These are phyloP conservation scores for Wickerhamomyces sp. DNA, from an alignment of 1,139 yeast species.

Conservation along the genomic window DNA sequence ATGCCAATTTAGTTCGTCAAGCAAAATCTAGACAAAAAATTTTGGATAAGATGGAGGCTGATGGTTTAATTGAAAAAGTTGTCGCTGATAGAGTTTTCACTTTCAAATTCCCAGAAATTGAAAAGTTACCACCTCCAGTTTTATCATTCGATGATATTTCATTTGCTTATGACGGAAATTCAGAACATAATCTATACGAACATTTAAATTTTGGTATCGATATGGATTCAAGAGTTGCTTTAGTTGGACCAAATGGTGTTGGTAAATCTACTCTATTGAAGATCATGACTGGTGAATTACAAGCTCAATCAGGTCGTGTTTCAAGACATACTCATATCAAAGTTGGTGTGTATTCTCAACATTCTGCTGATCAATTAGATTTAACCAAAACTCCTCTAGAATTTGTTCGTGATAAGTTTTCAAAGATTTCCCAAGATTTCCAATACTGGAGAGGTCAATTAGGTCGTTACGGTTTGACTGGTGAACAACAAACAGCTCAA, in stretches of 20 bases:
- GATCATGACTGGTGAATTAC: constrained; percentile 91
- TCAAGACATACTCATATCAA: constrained; percentile 96
- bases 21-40: constrained; percentile 99
- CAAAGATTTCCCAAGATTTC: constrained; percentile 89
- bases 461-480: constrained; percentile 97
- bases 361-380: constrained; percentile 97
- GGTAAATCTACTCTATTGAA: constrained; percentile 96
- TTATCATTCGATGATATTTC: constrained; percentile 93
- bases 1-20: constrained; percentile 97
- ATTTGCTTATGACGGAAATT: constrained; percentile 83
- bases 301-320: constrained; percentile 89
- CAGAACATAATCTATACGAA: constrained; percentile 86
- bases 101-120: constrained; percentile 92
- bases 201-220: constrained; percentile 95
- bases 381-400: constrained; percentile 92
- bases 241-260: constrained; percentile 99
- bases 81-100: constrained; percentile 90
- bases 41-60: constrained; percentile 99
- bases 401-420: constrained; percentile 91
- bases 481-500: constrained; percentile 97
- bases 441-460: constrained; percentile 99
- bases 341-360: constrained; percentile 98
- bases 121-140: constrained; percentile 98
- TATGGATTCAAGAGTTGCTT: constrained; percentile 98
- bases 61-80: constrained; percentile 92